phyloP scores from a whole-genome alignment of 768 basidiomycete species.

The Boletales sp. region DNA sequence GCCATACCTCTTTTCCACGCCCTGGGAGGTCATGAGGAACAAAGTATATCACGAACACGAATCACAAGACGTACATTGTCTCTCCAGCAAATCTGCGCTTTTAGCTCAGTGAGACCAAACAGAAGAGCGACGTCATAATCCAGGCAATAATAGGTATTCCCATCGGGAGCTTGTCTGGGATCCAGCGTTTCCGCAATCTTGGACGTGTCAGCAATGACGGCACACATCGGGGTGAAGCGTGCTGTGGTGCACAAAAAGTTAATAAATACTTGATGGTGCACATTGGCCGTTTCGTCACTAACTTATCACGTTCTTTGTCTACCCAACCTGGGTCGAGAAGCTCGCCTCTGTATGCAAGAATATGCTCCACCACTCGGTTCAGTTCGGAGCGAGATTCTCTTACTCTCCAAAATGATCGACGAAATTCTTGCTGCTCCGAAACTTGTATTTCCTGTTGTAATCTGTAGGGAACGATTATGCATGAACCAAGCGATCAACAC shows the following conservation, averaged over 20 bases:
- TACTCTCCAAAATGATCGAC: conserved; percentile 1
- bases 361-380: neutral
- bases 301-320: conserved; percentile 7
- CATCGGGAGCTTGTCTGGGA: neutral
- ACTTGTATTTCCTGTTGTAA: conserved; percentile 13
- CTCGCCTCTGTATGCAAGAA: conserved; percentile 20
- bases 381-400: neutral
- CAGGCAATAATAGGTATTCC: conserved; percentile 12
- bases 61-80: conserved; percentile 19
- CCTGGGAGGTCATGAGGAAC: neutral
- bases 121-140: conserved; percentile 35
- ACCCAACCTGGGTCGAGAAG: conserved; percentile 3
- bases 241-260: neutral
- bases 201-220: conserved; percentile 11
- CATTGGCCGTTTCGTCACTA: neutral
- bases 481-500: neutral
- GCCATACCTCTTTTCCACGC: conserved; percentile 1
- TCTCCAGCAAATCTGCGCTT: conserved; percentile 43
- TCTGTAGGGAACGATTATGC: neutral
- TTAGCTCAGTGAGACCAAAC: conserved; percentile 43
- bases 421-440: conserved; percentile 20
- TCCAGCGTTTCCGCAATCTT: neutral
- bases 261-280: neutral
- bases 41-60: neutral
- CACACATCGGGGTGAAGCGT: conserved; percentile 12